Evolutionary conservation across 495 filamentous ascomycete genomes (phyloP).

Genomic region (Aspergillus cavernicola): DNA sequence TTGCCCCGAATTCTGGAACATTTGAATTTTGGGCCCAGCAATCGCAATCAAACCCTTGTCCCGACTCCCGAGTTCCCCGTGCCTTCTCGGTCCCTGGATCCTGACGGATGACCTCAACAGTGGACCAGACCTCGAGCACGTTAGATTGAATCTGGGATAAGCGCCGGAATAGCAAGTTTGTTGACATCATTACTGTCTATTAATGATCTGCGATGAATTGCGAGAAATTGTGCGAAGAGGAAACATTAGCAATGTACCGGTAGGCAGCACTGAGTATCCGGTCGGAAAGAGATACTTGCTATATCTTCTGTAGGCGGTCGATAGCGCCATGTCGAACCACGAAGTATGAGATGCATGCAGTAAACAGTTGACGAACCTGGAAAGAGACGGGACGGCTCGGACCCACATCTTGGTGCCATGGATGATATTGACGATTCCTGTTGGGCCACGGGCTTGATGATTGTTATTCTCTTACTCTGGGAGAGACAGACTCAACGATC

Average conservation of each 20-base stretch:
- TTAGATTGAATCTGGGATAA: constrained; percentile 2
- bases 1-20: constrained; percentile 3
- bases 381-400: constrained; percentile 13
- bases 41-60: constrained; percentile 6
- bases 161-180: neutral
- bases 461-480: no score
- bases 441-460: no score
- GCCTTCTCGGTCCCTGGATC: neutral
- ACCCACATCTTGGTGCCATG: constrained; percentile 11
- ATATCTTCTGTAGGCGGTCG: no score
- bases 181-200: neutral
- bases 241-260: neutral
- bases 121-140: constrained; percentile 1
- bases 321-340: no score
- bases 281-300: neutral
- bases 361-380: neutral
- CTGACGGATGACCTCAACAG: constrained; percentile 8
- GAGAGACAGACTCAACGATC: no score
- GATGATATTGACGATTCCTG: no score
- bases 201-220: neutral
- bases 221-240: no score
- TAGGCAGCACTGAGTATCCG: neutral
- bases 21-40: neutral
- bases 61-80: no score
- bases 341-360: constrained; percentile 5